Conservation (phyloP, 106 monocot species). For the Dioscorea zingiberensis region DNA sequence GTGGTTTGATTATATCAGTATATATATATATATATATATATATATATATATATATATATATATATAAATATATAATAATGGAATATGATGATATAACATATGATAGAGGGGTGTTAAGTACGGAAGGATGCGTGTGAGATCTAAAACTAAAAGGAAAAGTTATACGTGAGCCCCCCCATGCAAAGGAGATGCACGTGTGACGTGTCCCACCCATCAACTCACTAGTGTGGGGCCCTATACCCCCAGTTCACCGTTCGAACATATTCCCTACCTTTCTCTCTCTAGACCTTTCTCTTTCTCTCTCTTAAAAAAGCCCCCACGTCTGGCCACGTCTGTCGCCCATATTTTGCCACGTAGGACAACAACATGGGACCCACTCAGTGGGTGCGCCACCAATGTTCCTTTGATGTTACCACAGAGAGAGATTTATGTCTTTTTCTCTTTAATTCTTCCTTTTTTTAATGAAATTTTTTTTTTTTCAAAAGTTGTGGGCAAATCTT, state of each 20-base stretch:
- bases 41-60: too few relatives aligned
- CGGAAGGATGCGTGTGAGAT: too few relatives aligned
- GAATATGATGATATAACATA: too few relatives aligned
- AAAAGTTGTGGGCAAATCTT: too few relatives aligned
- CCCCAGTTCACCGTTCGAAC: neutral
- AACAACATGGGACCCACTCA: neutral
- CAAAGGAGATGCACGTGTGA: neutral
- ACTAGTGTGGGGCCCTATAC: neutral
- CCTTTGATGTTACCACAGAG: too few relatives aligned
- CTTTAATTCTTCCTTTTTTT: too few relatives aligned
- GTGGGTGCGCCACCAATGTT: neutral
- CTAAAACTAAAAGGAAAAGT: neutral
- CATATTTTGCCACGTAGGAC: neutral
- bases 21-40: too few relatives aligned
- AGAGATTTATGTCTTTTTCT: too few relatives aligned
- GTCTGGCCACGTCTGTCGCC: neutral
- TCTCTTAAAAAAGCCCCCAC: neutral
- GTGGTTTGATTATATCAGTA: too few relatives aligned
- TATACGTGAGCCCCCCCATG: neutral
- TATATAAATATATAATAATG: too few relatives aligned
- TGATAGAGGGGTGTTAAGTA: too few relatives aligned
- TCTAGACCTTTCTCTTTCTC: neutral
- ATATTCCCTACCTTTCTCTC: neutral
- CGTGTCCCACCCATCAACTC: neutral
- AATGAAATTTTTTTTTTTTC: too few relatives aligned